Base-by-base conservation (phyloP, 148 eudicot species). In the Euryodendron excelsum region DNA sequence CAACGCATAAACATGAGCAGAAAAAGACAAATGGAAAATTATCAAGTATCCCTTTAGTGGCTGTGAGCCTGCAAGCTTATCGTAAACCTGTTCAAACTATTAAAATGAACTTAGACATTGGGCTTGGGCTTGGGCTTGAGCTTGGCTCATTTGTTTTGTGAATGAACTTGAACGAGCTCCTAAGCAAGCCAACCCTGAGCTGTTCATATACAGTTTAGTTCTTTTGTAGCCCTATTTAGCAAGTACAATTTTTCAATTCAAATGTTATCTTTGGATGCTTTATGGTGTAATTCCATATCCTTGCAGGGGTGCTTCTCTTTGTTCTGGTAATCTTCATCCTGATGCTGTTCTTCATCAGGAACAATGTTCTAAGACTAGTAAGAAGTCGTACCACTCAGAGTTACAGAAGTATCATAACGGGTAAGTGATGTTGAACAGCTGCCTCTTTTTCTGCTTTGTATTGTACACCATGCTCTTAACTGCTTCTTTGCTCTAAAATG, bases 241-340 rank as follows among this genome's bases (percentile, higher is more conserved):
- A 17, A 28, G 25, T 34, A 36, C 11, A 67, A 36, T 28, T 67
- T 77, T 53, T 41, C 10, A 56, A 48, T 3, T 31, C 21, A 69
- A 23, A 47, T 47, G 73, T 66, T 72, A 31, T 45, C 55, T 73
- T 72, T 3, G 45, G n/a, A 30, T 70, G 68, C 5, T 81, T 60
- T 67, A 44, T 47, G 14, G 41, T 72, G 44, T 12, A 45, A 55
- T 61, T 70, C 78, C 41, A 27, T 76, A 58, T 79, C 14, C 83
- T 71, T 80, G 82, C 88, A 96, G 99, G 99, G 85, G 92, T 69
- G 65, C 86, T 67, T 82, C 90, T 50, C 86, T 96, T 76, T 96
- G 92, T 79, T 88, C 87, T 48, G 98, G 98, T 76, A 81, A 84
- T 71, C 87, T 87, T 85, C 98, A 91, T 77, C 99, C 99, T 59